Evolutionary conservation across 2,329 filamentous ascomycete species (phyloP), one percentile per base, ranked within the genome.

Genomic region (Neonectria hederae): DNA sequence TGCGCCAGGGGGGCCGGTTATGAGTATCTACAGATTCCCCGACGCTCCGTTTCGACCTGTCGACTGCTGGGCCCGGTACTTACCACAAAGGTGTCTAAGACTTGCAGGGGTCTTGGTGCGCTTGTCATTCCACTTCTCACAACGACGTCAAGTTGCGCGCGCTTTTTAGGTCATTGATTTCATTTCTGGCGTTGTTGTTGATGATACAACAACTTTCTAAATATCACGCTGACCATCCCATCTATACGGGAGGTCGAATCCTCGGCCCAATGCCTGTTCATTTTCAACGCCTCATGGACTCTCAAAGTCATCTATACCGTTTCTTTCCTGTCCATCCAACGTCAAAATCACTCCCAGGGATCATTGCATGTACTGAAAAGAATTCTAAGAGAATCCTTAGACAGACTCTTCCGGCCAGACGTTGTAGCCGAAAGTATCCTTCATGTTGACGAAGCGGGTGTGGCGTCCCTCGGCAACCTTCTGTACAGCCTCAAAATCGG

Each of bases 361-460:
- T 30, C 14, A 35, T 32, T 13, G 19, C n/a, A 19, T 32, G 10
- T 51, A 10, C 11, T 3, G 9, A 10, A 32, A 5, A 9, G 4
- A 11, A 32, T 21, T 26, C 17, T n/a, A 32, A 17, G 10, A 14
- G 17, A 30, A 5, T 26, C 7, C n/a, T 4, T 51, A 51, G 48
- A 3, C 17, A 21, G 48, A 35, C 81, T 89, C 87, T 73, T 89
- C 86, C 0, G 88, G 83, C 88, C 88, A 90, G 54, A 92, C 86
- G 71, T 93, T 83, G 76, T 91, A 92, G 7, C 91, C 91, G 77
- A 93, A 93, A 1, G 89, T 92, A 69, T 92, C 90, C 84, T 92
- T 93, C 90, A 93, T 93, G 81, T 93, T 92, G 63, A 93, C 90
- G 74, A 93, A 93, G 40, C 91, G 87, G 26, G 85, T 87, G 77